These are phyloP conservation scores for Podila clonocystis DNA, from an alignment of 192 early-diverging fungal species.

Conservation along the genomic window DNA sequence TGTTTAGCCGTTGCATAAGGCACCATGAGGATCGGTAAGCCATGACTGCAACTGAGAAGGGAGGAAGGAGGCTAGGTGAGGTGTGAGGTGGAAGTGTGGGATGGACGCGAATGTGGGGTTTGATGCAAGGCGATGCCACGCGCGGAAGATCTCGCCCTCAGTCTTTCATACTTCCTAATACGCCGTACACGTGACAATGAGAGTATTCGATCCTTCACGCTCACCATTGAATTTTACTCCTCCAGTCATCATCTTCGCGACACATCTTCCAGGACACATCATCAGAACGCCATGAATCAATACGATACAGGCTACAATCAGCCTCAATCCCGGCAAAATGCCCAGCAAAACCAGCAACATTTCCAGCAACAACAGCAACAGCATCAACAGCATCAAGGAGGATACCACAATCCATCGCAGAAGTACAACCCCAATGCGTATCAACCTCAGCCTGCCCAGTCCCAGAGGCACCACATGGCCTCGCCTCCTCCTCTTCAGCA, in stretches of 20 bases:
- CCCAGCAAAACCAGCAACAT: conserved; percentile 30
- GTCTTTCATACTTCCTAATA: too few relatives aligned
- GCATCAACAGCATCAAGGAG: conserved; percentile 18
- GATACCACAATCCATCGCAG: conserved; percentile 21
- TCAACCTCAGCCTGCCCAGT: conserved; percentile 29
- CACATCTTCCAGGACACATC: neutral
- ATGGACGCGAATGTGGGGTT: neutral
- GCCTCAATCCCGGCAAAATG: conserved; percentile 42
- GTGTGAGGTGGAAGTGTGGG: neutral
- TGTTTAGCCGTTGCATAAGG: conserved; percentile 21
- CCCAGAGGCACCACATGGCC: conserved; percentile 21
- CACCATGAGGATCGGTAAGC: conserved; percentile 28
- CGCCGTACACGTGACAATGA: neutral
- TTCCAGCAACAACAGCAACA: conserved; percentile 15
- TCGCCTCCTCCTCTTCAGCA: conserved; percentile 71
- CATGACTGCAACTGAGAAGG: conserved; percentile 8
- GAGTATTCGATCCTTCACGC: neutral
- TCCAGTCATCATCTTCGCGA: neutral
- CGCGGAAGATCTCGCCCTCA: too few relatives aligned
- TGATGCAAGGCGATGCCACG: neutral
- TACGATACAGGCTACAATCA: conserved; percentile 39
- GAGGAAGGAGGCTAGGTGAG: neutral
- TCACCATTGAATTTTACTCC: neutral
- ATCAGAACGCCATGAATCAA: conserved; percentile 28
- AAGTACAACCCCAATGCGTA: conserved; percentile 46